A percentile compares a stretch with the other conserved stretches of the same genome.
Conservation (phyloP, 2,329 filamentous ascomycete species). For the Colletotrichum scovillei region DNA sequence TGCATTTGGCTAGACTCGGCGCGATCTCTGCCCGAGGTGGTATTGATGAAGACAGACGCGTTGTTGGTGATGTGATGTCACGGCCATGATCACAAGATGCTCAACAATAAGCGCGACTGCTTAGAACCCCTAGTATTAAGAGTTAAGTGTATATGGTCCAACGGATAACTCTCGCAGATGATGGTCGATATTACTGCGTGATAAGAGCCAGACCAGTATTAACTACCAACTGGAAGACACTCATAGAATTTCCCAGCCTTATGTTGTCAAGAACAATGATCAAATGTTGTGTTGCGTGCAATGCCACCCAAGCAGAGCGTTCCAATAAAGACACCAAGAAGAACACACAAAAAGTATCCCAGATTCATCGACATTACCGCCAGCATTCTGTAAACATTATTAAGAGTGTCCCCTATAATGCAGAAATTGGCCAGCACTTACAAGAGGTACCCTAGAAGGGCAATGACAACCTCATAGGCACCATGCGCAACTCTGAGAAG, state of each 20-base stretch:
- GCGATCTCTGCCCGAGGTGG: background rate
- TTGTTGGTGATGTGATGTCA: background rate
- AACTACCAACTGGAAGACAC: too few species aligned
- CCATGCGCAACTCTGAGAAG: background rate
- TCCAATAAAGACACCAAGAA: slow-evolving; percentile 79
- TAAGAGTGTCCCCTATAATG: background rate
- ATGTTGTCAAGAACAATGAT: slow-evolving; percentile 10
- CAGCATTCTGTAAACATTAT: slow-evolving; percentile 72
- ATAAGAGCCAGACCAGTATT: too few species aligned
- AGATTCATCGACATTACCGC: slow-evolving; percentile 85
- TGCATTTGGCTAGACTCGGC: background rate
- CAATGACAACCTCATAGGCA: slow-evolving; percentile 13
- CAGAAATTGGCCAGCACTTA: slow-evolving; percentile 63
- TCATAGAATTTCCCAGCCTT: too few species aligned
- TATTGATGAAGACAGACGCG: background rate
- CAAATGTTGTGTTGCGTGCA: slow-evolving; percentile 23
- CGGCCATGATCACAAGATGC: background rate
- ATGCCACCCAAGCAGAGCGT: slow-evolving; percentile 73
- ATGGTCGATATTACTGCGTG: too few species aligned
- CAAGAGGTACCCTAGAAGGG: slow-evolving; percentile 74
- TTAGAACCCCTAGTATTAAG: background rate
- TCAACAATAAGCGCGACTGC: background rate
- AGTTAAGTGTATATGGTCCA: fast-evolving
- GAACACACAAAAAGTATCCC: slow-evolving; percentile 78
- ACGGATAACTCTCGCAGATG: background rate